A percentile compares a stretch with the other conserved stretches of the same genome.
phyloP scores from a whole-genome alignment of 306 rosid species.

The Oxytropis ochrocephala region DNA sequence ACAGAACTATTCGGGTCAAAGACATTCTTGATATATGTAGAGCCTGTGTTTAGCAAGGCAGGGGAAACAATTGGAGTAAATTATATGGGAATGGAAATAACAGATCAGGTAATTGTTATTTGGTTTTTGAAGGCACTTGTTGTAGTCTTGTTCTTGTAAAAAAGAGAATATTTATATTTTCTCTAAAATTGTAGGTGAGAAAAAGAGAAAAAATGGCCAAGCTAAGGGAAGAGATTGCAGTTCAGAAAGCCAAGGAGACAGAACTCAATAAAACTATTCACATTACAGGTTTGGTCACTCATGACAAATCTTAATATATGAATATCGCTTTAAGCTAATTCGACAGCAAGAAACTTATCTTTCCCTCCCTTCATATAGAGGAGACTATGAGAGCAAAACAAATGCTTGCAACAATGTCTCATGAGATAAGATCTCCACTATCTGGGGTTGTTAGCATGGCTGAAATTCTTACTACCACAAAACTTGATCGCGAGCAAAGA shows the following conservation, averaged over 20 bases:
- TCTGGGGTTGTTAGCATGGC: constrained; percentile 99
- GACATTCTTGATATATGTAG: constrained; percentile 87
- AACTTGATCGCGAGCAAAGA: constrained; percentile 78
- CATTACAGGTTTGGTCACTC: constrained; percentile 63
- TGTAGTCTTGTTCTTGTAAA: constrained; percentile 7
- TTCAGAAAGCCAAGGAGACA: constrained; percentile 91
- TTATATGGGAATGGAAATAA: constrained; percentile 98
- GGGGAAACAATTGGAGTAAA: constrained; percentile 95
- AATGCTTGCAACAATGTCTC: constrained; percentile 99
- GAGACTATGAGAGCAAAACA: constrained; percentile 99
- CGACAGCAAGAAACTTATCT: constrained; percentile 11
- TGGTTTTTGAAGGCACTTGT: not conserved
- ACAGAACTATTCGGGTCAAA: constrained; percentile 78
- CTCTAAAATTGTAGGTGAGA: constrained; percentile 51
- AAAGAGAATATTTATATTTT: not conserved
- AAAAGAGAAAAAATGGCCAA: constrained; percentile 93
- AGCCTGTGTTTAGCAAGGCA: constrained; percentile 96
- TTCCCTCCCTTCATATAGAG: constrained; percentile 35
- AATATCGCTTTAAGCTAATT: constrained; percentile 1
- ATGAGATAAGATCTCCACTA: constrained; percentile 94
- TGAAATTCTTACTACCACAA: constrained; percentile 82
- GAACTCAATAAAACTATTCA: constrained; percentile 96
- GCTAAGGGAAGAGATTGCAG: constrained; percentile 87
- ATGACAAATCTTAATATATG: constrained; percentile 8
- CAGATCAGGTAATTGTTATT: constrained; percentile 69